Conservation (phyloP, 1,284 basidiomycete species). For the Leccinum huronense region DNA sequence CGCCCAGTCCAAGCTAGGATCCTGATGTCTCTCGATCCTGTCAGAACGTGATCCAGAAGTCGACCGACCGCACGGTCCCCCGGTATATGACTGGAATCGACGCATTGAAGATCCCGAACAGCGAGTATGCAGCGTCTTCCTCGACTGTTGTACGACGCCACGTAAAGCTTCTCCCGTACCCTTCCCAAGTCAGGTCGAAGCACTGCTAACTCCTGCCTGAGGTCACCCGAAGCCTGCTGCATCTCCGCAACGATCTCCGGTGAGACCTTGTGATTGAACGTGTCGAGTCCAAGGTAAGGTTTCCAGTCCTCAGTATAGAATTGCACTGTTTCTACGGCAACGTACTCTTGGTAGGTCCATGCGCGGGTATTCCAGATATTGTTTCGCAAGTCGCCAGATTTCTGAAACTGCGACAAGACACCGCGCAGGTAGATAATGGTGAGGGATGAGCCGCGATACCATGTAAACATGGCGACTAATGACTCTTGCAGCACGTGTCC, state of each 20-base stretch:
- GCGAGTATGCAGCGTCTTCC: constrained; percentile 20
- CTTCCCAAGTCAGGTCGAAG: constrained; percentile 12
- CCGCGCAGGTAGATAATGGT: constrained; percentile 9
- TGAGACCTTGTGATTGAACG: constrained; percentile 15
- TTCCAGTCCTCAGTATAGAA: constrained; percentile 21
- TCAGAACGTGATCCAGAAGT: constrained; percentile 15
- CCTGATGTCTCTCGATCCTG: constrained; percentile 9
- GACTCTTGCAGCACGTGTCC: constrained; percentile 20
- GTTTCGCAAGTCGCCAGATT: background rate
- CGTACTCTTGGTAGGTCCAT: constrained; percentile 19
- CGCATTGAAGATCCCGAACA: constrained; percentile 18
- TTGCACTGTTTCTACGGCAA: constrained; percentile 4
- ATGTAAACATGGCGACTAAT: constrained; percentile 17
- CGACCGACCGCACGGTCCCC: constrained; percentile 13
- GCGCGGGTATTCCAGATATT: constrained; percentile 8
- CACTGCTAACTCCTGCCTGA: background rate
- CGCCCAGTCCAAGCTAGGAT: constrained; percentile 20
- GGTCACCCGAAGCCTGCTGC: background rate
- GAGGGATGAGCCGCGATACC: constrained; percentile 15
- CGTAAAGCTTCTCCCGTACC: constrained; percentile 14
- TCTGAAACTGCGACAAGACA: background rate
- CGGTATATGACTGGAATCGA: constrained; percentile 14
- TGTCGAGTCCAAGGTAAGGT: constrained; percentile 14
- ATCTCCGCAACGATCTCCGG: constrained; percentile 10
- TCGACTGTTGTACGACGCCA: constrained; percentile 17